Conservation (phyloP, 495 filamentous ascomycete species). For the Glarea lozoyensis region DNA sequence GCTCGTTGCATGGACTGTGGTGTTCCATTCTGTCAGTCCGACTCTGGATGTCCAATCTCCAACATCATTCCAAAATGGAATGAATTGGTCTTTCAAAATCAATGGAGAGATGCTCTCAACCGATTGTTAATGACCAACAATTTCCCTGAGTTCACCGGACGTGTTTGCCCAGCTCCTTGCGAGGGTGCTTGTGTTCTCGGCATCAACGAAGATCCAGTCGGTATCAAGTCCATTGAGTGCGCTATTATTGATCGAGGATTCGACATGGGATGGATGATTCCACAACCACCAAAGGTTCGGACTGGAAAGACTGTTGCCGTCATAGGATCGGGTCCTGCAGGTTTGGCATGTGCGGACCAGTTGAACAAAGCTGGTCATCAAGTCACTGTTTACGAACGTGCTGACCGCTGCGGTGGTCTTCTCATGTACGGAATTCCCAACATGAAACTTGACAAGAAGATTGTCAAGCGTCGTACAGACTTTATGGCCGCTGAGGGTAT, state of each 20-base stretch:
- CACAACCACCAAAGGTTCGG: conserved; percentile 66
- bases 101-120: conserved; percentile 94
- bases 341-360: conserved; percentile 89
- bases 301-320: conserved; percentile 88
- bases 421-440: conserved; percentile 99
- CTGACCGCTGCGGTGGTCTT: conserved; percentile 86
- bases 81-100: conserved; percentile 83
- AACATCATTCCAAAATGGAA: conserved; percentile 99
- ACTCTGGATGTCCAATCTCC: conserved; percentile 94
- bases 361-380: conserved; percentile 88
- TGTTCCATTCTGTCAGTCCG: conserved; percentile 98
- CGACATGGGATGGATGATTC: conserved; percentile 99
- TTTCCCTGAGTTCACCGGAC: conserved; percentile 98
- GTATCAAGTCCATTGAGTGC: conserved; percentile 99
- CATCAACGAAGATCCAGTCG: conserved; percentile 96
- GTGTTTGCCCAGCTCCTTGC: conserved; percentile 96
- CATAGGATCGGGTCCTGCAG: conserved; percentile 90
- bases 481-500: conserved; percentile 93
- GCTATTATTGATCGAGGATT: conserved; percentile 99
- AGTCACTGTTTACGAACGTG: conserved; percentile 93
- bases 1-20: conserved; percentile 99
- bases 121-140: conserved; percentile 98
- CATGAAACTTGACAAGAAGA: conserved; percentile 99
- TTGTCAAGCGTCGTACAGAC: conserved; percentile 92
- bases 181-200: conserved; percentile 96